Conservation (phyloP, 225 moss, liverwort and hornwort genomes). For the Pleurozium schreberi region DNA sequence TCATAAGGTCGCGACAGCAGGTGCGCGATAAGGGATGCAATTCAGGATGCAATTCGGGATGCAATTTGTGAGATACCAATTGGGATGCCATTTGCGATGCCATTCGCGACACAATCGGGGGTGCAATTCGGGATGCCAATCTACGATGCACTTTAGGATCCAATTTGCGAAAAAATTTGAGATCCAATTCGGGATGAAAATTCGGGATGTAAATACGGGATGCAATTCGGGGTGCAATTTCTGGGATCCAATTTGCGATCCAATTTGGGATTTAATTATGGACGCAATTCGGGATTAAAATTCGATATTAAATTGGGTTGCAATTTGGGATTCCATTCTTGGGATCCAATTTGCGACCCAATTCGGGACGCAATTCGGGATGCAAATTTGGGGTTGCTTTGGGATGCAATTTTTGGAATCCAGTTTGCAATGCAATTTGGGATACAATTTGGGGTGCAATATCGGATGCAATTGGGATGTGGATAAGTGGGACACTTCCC, state of each 20-base stretch:
- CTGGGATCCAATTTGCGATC: not conserved
- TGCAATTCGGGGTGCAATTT: not conserved
- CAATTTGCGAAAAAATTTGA: not conserved
- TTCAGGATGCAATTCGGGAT: not conserved
- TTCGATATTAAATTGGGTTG: no score
- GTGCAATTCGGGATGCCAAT: not conserved
- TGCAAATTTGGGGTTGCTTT: not conserved
- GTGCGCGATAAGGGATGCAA: not conserved
- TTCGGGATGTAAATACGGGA: not conserved
- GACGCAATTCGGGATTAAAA: not conserved
- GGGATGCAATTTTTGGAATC: not conserved
- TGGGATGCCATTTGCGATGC: not conserved
- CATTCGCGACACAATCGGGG: not conserved
- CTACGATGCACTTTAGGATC: not conserved
- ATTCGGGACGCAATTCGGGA: not conserved
- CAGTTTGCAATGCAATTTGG: not conserved
- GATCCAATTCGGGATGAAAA: not conserved
- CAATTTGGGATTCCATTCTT: not conserved
- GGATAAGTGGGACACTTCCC: constrained; percentile 31
- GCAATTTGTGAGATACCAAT: not conserved
- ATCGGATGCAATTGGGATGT: no score
- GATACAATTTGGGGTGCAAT: not conserved
- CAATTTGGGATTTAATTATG: not conserved
- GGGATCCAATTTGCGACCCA: not conserved
- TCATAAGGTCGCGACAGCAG: not conserved